These are phyloP conservation scores for Paramyrothecium sp. DNA, from an alignment of 2,329 filamentous ascomycete species.

Conservation along the genomic window DNA sequence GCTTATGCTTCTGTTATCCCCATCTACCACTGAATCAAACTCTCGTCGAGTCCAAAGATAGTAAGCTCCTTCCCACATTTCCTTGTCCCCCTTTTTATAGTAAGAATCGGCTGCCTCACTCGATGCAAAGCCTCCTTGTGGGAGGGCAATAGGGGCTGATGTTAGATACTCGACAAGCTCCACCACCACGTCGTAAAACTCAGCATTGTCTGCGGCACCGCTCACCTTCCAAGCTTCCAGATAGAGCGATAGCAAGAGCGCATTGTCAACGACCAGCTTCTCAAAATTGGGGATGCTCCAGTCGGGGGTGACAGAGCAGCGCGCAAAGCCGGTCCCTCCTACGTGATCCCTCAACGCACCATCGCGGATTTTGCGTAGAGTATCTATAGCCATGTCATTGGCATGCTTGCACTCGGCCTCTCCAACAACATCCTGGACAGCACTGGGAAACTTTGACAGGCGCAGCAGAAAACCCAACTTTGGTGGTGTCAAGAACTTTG, in stretches of 20 bases:
- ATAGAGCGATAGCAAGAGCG: slow-evolving; percentile 79
- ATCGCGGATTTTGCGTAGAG: slow-evolving; percentile 69
- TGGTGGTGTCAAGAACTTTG: slow-evolving; percentile 87
- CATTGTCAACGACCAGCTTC: slow-evolving; percentile 94
- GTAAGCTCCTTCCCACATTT: slow-evolving; percentile 88
- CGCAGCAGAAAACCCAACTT: slow-evolving; percentile 82
- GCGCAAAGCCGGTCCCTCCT: slow-evolving; percentile 52
- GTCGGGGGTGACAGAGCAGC: slow-evolving; percentile 86
- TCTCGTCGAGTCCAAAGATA: slow-evolving; percentile 93
- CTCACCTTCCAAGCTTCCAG: slow-evolving; percentile 76
- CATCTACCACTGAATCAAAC: slow-evolving; percentile 68
- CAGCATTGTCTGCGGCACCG: slow-evolving; percentile 52
- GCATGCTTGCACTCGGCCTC: slow-evolving; percentile 72
- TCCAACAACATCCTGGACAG: slow-evolving; percentile 86
- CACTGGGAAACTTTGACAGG: slow-evolving; percentile 66
- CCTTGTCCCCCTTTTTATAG: slow-evolving; percentile 69
- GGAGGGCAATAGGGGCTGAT: slow-evolving; percentile 62
- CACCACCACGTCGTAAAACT: slow-evolving; percentile 75
- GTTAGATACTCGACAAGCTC: slow-evolving; percentile 88
- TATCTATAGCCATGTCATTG: slow-evolving; percentile 76
- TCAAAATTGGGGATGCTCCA: slow-evolving; percentile 97
- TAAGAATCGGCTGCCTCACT: slow-evolving; percentile 89
- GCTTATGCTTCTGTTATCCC: slow-evolving; percentile 54
- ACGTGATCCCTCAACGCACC: slow-evolving; percentile 57
- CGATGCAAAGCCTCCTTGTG: slow-evolving; percentile 75